Conservation (phyloP, 352 stramenopile species). For the Pythium guiyangense region DNA sequence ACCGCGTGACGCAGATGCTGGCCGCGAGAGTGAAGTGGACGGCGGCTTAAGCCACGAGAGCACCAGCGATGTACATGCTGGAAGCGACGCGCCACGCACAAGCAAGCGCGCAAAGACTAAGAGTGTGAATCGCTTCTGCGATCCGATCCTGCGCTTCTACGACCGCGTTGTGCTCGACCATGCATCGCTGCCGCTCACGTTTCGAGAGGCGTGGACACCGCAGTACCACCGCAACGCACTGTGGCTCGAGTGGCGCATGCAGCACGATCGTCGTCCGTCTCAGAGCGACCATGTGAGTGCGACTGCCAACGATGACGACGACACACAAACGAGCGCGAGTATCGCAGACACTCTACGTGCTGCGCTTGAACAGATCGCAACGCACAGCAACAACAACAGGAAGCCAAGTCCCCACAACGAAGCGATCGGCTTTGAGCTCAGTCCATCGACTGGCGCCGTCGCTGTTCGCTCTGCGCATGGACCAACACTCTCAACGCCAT, state of each 20-base stretch:
- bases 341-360: background rate
- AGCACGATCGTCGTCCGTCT: background rate
- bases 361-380: background rate
- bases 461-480: background rate
- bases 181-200: slow-evolving; percentile 8
- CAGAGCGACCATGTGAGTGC: background rate
- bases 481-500: slow-evolving; percentile 5
- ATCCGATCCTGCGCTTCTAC: slow-evolving; percentile 6
- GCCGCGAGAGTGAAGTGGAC: background rate
- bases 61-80: background rate
- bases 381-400: too few species aligned
- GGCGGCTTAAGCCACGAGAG: background rate
- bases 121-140: background rate
- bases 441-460: background rate
- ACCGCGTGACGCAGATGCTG: slow-evolving; percentile 8
- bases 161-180: background rate
- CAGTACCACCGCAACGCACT: slow-evolving; percentile 8
- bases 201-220: slow-evolving; percentile 7
- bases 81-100: background rate
- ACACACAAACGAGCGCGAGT: background rate
- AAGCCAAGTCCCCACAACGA: background rate
- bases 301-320: too few species aligned
- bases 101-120: background rate
- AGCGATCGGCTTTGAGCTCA: slow-evolving; percentile 2
- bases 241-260: slow-evolving; percentile 4